phyloP scores from a whole-genome alignment of 2,329 filamentous ascomycete genomes.

The Fusarium nanum region DNA sequence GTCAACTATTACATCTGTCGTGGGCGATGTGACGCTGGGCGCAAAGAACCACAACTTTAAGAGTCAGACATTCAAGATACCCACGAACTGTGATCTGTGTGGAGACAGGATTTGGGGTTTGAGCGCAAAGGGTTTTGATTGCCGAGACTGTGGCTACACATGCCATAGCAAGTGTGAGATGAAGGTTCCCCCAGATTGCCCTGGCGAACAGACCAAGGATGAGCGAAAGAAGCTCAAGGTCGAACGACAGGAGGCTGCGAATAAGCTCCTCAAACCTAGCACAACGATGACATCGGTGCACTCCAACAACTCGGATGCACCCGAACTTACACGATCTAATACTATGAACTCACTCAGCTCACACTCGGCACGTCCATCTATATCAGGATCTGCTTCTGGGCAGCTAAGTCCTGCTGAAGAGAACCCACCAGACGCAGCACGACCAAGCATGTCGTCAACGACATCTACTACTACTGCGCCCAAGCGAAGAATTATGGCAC shows the following conservation, averaged over 20 bases:
- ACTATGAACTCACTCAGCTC: conserved; percentile 93
- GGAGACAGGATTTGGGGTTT: conserved; percentile 97
- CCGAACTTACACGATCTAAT: conserved; percentile 79
- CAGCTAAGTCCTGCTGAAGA: conserved; percentile 66
- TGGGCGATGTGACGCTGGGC: conserved; percentile 91
- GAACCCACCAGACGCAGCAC: conserved; percentile 47
- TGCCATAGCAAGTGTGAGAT: conserved; percentile 99
- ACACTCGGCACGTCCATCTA: conserved; percentile 80
- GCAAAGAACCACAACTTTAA: conserved; percentile 98
- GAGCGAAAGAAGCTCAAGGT: conserved; percentile 94
- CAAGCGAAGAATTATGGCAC: conserved; percentile 84
- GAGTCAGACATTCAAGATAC: conserved; percentile 98
- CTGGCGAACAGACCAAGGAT: conserved; percentile 92
- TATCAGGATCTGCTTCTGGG: conserved; percentile 69
- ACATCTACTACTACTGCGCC: conserved; percentile 51
- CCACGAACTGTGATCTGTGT: conserved; percentile 97
- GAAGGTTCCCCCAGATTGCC: conserved; percentile 96
- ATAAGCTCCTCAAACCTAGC: conserved; percentile 64
- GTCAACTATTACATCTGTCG: conserved; percentile 87
- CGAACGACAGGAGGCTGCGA: conserved; percentile 83
- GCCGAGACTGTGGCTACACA: conserved; percentile 95
- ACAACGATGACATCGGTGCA: conserved; percentile 54
- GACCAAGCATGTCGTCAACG: conserved; percentile 47
- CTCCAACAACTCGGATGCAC: conserved; percentile 71
- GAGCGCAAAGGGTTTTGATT: conserved; percentile 96